Conservation (phyloP, 208 protist genomes). For the Leishmania major region DNA sequence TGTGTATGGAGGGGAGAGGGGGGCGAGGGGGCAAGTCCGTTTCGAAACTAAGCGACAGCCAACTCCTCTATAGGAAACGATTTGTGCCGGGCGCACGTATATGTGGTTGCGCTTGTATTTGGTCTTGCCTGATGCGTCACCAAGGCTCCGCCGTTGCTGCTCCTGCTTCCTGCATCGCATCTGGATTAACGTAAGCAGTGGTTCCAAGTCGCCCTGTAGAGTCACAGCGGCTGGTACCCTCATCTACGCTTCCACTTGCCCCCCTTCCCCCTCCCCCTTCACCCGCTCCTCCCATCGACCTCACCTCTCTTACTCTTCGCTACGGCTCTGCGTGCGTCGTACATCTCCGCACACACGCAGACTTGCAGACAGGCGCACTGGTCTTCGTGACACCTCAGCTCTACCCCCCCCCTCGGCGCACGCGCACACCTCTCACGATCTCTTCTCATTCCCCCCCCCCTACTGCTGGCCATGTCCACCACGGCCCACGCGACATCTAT, state of each 20-base stretch:
- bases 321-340: background rate
- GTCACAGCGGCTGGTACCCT: background rate
- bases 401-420: background rate
- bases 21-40: background rate
- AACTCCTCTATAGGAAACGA: background rate
- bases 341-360: background rate
- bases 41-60: background rate
- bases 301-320: background rate
- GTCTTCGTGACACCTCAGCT: background rate
- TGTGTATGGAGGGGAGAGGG: background rate
- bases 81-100: background rate
- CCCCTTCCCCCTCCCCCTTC: background rate
- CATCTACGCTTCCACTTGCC: background rate
- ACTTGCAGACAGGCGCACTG: background rate
- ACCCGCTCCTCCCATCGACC: background rate
- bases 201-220: background rate
- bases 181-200: background rate
- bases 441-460: no score
- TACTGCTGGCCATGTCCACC: constrained; percentile 10
- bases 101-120: background rate
- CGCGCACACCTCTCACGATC: no score
- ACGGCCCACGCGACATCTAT: constrained; percentile 1
- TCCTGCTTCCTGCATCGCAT: background rate
- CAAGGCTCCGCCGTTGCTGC: background rate
- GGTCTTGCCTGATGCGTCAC: background rate